phyloP scores from a whole-genome alignment of 257 asterid genomes.

The Primulina tabacum region DNA sequence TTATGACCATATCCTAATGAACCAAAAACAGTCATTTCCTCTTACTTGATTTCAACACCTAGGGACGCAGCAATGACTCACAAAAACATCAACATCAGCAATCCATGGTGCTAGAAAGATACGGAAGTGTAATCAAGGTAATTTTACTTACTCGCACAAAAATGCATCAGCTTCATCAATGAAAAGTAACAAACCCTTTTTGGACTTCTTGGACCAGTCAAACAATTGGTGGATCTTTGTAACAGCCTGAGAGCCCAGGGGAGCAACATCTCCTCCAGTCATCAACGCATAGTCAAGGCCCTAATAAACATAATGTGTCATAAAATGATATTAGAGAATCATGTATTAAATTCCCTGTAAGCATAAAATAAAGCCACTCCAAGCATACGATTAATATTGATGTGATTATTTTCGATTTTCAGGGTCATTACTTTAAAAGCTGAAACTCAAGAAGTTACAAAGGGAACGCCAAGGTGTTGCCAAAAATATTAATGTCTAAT shows the following conservation, averaged over 20 bases:
- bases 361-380: neutral
- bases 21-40: neutral
- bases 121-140: constrained; percentile 9
- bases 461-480: neutral
- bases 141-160: constrained; percentile 86
- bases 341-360: neutral
- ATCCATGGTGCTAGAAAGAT: neutral
- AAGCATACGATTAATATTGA: neutral
- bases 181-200: constrained; percentile 82
- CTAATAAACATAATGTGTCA: constrained; percentile 38
- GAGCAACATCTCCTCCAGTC: constrained; percentile 99
- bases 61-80: neutral
- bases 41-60: neutral
- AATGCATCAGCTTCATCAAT: constrained; percentile 98
- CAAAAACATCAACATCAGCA: neutral
- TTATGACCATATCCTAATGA: neutral
- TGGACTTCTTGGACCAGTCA: constrained; percentile 93
- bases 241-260: constrained; percentile 92
- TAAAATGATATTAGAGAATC: constrained; percentile 1
- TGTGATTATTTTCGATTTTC: neutral
- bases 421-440: neutral
- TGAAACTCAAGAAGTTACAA: neutral
- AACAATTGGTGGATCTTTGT: constrained; percentile 94
- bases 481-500: neutral
- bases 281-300: constrained; percentile 97